Base-by-base conservation (phyloP, 805 yeast species). In the Wickerhamomyces pijperi region DNA sequence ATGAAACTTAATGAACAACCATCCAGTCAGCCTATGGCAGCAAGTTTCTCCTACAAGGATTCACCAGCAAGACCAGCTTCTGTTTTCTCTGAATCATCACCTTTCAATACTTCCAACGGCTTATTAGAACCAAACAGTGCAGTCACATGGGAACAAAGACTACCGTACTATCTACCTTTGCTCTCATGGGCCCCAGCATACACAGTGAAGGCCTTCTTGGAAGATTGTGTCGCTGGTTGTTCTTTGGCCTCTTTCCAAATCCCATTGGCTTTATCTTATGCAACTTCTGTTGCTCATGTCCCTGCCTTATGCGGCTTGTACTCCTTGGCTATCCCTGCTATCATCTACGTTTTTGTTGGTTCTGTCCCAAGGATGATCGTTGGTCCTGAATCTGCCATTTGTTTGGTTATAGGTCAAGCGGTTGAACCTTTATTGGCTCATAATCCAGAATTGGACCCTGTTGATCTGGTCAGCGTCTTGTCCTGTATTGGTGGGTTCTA, bases 331-430 rank as follows among this genome's bases (percentile, higher is more conserved):
- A 65, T 82, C 3, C 85, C 92, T 0, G 94, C 95, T 0, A 60
- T 81, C n/a, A 61, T 83, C 7, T 87, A 87, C 54, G 69, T 85
- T 6, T 43, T 86, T 3, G 66, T 86, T 42, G 96, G 96, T 0
- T 74, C 92, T 0, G 94, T 86, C 1, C 95, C 95, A 0, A 80
- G 79, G 42, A 75, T 87, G 81, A 77, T 86, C 32, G 94, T 87
- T 16, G 95, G 95, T 0, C 95, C 96, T 1, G 94, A 87, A 56
- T 88, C 90, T 16, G 88, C 95, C 1, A 76, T 85, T 8, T 83
- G 94, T 0, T 64, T 88, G 14, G 76, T 87, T 13, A 77, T 82
- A 19, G 95, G 95, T 2, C 90, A 82, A 49, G 76, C 81, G 0
- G 74, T 84, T 9, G 82, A 79, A 42, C 73, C 68, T n/a, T 55